Evolutionary conservation across 1,284 basidiomycete species (phyloP).

Genomic region (Bjerkandera adusta): DNA sequence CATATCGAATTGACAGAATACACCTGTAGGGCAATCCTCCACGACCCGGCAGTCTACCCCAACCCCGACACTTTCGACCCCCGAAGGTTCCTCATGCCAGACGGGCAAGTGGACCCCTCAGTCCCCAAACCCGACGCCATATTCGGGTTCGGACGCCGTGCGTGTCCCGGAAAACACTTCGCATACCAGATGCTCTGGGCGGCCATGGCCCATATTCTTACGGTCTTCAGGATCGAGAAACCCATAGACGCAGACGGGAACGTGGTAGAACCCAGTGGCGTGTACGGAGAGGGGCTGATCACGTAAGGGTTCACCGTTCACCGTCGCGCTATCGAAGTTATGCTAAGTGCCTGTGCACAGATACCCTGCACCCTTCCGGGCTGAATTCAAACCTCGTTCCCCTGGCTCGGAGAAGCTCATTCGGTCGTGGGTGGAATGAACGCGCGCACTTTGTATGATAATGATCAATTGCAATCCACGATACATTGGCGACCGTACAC

Average conservation of each 20-base stretch:
- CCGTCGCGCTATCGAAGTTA: neutral
- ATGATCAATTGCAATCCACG: neutral
- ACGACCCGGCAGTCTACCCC: slow-evolving; percentile 35
- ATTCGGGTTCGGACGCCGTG: slow-evolving; percentile 15
- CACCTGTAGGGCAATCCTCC: slow-evolving; percentile 36
- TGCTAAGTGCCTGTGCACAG: neutral
- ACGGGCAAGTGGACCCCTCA: neutral
- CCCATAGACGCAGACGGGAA: slow-evolving; percentile 13
- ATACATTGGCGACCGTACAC: neutral
- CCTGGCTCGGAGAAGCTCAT: neutral
- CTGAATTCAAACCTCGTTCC: neutral
- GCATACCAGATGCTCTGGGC: slow-evolving; percentile 17
- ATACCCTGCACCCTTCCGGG: neutral
- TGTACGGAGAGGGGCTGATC: neutral
- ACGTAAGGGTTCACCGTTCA: neutral
- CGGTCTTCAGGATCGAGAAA: slow-evolving; percentile 15
- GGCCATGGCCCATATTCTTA: slow-evolving; percentile 11
- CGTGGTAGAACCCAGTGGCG: neutral
- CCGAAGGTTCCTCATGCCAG: slow-evolving; percentile 32
- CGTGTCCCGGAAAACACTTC: slow-evolving; percentile 19
- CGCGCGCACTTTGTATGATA: neutral
- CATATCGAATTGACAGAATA: neutral
- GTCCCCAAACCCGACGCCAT: slow-evolving; percentile 1
- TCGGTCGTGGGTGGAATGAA: too few species aligned
- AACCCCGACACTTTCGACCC: slow-evolving; percentile 39